phyloP scores from a whole-genome alignment of 192 early-diverging fungal genomes.

The Umbelopsis sp. region DNA sequence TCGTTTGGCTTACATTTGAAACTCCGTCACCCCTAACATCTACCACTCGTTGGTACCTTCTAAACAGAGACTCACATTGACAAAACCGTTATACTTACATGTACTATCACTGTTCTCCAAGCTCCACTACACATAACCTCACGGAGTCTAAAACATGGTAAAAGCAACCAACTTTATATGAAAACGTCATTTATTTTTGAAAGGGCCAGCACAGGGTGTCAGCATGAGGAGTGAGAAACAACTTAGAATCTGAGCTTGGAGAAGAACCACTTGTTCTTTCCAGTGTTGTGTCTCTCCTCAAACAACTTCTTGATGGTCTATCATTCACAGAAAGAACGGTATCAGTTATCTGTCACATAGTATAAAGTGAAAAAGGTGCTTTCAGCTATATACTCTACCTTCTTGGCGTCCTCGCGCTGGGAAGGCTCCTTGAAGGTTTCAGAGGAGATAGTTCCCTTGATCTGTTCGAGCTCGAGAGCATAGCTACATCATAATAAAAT shows the following conservation, averaged over 20 bases:
- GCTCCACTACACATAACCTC: not conserved
- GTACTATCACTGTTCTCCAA: not conserved
- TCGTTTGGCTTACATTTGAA: not conserved
- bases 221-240: slow-evolving; percentile 4
- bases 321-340: not conserved
- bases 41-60: not conserved
- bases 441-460: slow-evolving; percentile 84
- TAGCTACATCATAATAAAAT: slow-evolving; percentile 54
- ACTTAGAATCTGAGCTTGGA: slow-evolving; percentile 95
- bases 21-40: not conserved
- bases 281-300: slow-evolving; percentile 95
- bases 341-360: not conserved
- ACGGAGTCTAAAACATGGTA: too few species aligned
- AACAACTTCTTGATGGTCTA: slow-evolving; percentile 90
- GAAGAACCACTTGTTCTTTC: slow-evolving; percentile 99
- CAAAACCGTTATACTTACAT: not conserved
- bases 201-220: slow-evolving; percentile 4
- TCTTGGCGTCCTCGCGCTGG: slow-evolving; percentile 88
- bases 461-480: slow-evolving; percentile 92
- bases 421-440: slow-evolving; percentile 95
- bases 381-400: slow-evolving; percentile 42
- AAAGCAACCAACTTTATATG: not conserved
- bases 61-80: not conserved
- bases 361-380: too few species aligned
- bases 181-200: slow-evolving; percentile 17